Base-by-base conservation (phyloP, 768 basidiomycete genomes). In the Lactarius sanguifluus region DNA sequence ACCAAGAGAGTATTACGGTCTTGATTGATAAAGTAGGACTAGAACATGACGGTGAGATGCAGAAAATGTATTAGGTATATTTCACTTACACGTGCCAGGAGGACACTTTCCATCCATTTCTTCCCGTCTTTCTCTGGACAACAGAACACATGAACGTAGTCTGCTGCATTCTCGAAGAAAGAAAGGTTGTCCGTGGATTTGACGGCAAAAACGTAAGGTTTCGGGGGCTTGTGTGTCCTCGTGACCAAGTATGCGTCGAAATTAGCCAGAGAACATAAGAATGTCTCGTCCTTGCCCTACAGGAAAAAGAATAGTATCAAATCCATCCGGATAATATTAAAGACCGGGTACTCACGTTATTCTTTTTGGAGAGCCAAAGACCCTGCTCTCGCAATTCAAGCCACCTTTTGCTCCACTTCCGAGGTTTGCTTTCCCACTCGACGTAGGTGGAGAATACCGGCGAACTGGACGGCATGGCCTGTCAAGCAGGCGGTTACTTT, bases 371-470 rank as follows among this genome's bases (percentile, higher is more conserved):
- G 43, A 96, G 74, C 83, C 88, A 96, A 62, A 98, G 73, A 66
- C 86, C 85, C 69, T 96, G 92, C 72, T 96, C 94, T 57, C 92
- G 83, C 30, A 97, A 83, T 72, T 89, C 86, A 73, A 99, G 80
- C 86, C 89, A 96, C 40, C 94, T 85, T 77, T 98, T 98, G 64
- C 81, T 89, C 97, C 96, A 99, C 77, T 97, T 97, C 41, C 94
- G 94, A 66, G 89, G 86, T 78, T 96, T 98, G 55, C 80, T 81
- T 79, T 96, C 93, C 84, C 88, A 91, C 75, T 98, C 92, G 30
- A 98, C 86, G 72, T 87, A 94, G 7, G 89, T 82, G 47, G 82
- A 78, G 68, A 78, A 72, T 4, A 70, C 75, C 59, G 82, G 80
- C 28, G 80, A 78, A 65, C 76, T 76, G 5, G 78, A 74, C 15